phyloP scores from a whole-genome alignment of 2,329 filamentous ascomycete genomes.

The Diaporthe vaccinii region DNA sequence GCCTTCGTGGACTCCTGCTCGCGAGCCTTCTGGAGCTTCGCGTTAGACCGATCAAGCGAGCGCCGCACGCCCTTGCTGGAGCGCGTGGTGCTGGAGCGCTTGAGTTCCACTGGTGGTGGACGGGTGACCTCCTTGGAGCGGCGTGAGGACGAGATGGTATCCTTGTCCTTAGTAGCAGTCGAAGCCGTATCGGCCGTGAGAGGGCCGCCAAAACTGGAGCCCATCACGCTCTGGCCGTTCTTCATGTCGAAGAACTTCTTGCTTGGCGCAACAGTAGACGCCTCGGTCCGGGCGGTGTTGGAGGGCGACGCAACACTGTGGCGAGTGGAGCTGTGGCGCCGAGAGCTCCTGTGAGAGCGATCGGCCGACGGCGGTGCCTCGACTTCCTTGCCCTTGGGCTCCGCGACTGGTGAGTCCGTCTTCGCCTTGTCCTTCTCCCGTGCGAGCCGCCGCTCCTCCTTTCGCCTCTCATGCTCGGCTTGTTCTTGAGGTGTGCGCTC shows the following conservation, averaged over 20 bases:
- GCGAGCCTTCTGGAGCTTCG: constrained; percentile 46
- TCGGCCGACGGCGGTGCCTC: constrained; percentile 48
- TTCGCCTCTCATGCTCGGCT: constrained; percentile 63
- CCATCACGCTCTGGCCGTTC: constrained; percentile 52
- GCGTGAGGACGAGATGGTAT: constrained; percentile 36
- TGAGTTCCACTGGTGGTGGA: constrained; percentile 47
- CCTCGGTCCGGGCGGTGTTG: constrained; percentile 47
- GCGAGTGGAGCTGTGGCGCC: constrained; percentile 57
- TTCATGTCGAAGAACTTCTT: constrained; percentile 60
- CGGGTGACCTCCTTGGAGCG: constrained; percentile 44
- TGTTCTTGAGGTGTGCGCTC: constrained; percentile 64
- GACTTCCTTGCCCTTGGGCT: constrained; percentile 53
- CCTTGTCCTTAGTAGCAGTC: constrained; percentile 42
- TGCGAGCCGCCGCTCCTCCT: constrained; percentile 59
- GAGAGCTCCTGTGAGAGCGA: constrained; percentile 53
- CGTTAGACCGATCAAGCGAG: constrained; percentile 47
- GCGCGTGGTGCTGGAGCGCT: constrained; percentile 50
- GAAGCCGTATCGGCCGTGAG: constrained; percentile 37
- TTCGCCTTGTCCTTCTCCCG: constrained; percentile 49
- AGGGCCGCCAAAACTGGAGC: constrained; percentile 43
- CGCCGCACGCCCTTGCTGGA: constrained; percentile 47
- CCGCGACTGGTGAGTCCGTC: constrained; percentile 41
- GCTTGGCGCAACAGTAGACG: constrained; percentile 43
- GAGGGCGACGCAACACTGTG: constrained; percentile 46
- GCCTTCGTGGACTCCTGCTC: constrained; percentile 42